Evolutionary conservation across 192 early-diverging fungal species (phyloP).

Genomic region (Lunasporangiospora selenospora): DNA sequence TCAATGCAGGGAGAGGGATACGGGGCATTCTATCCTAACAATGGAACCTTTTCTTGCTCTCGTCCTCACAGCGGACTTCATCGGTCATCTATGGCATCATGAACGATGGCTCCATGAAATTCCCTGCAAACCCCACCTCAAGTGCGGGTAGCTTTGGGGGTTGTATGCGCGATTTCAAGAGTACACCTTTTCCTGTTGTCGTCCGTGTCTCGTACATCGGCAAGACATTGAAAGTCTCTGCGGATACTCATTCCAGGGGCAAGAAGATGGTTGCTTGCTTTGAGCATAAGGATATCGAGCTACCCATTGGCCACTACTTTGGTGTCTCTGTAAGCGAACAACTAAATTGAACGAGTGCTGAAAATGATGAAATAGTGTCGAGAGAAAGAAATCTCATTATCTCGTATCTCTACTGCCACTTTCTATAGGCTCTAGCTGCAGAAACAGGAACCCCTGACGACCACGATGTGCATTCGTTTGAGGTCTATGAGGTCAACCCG

Average conservation of each 20-base stretch:
- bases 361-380: too few relatives aligned
- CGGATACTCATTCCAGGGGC: conserved; percentile 63
- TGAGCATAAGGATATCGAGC: conserved; percentile 50
- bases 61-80: conserved; percentile 46
- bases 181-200: conserved; percentile 58
- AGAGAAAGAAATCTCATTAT: too few relatives aligned
- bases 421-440: conserved; percentile 38
- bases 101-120: conserved; percentile 66
- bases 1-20: too few relatives aligned
- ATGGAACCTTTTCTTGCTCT: not conserved
- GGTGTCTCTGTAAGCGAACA: conserved; percentile 69
- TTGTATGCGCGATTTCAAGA: conserved; percentile 76
- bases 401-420: not conserved
- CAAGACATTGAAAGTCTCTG: conserved; percentile 53
- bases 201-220: conserved; percentile 67
- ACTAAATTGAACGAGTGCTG: too few relatives aligned
- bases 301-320: conserved; percentile 80
- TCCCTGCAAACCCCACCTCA: conserved; percentile 29
- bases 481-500: conserved; percentile 75
- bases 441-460: conserved; percentile 64
- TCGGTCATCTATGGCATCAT: conserved; percentile 64
- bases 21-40: too few relatives aligned
- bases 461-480: conserved; percentile 75
- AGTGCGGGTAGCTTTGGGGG: conserved; percentile 46
- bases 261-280: conserved; percentile 65